Evolutionary conservation across 768 basidiomycete genomes (phyloP), one percentile per base, ranked within the genome.

Genomic region (Phylloporus scabripes): DNA sequence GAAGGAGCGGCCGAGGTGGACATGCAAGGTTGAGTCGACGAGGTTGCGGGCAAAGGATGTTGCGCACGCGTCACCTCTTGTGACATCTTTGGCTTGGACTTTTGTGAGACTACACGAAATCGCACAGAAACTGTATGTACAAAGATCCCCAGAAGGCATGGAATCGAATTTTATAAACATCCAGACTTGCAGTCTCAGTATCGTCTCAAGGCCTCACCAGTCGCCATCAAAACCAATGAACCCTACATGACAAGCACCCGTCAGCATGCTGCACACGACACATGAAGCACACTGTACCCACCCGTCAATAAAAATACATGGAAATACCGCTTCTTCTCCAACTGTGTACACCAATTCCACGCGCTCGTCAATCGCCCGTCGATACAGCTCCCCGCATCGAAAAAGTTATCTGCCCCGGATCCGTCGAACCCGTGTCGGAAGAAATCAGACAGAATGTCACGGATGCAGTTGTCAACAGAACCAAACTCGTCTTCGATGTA

Each of bases 341-440:
- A 65, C 40, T 74, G 76, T 42, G 83, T 81, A 69, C 90, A 92
- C 90, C 90, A 92, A 63, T 92, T 90, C 90, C 90, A 92, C 4
- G 90, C 90, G 64, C 87, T 90, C 26, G 90, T 92, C 59, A 92
- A 66, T 4, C 90, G 76, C 11, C 89, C 89, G 59, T 92, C 89
- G 56, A 92, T 91, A 57, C 78, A 80, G 20, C 85, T 88, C 15
- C 90, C 88, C 33, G 89, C 90, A 62, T 92, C 89, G 62, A 85
- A 90, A 72, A 88, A 91, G 64, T 89, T 91, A 61, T 91, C 89
- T 3, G 89, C 90, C n/a, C 90, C 90, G 21, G 86, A 88, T 1
- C 90, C 90, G 65, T 92, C 89, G 62, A 92, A 92, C 1, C 83
- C 90, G 57, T 92, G 90, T 42, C 85, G 74, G 70, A 92, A 92